phyloP scores from a whole-genome alignment of 495 filamentous ascomycete species.

The Aspergillus indologenus region DNA sequence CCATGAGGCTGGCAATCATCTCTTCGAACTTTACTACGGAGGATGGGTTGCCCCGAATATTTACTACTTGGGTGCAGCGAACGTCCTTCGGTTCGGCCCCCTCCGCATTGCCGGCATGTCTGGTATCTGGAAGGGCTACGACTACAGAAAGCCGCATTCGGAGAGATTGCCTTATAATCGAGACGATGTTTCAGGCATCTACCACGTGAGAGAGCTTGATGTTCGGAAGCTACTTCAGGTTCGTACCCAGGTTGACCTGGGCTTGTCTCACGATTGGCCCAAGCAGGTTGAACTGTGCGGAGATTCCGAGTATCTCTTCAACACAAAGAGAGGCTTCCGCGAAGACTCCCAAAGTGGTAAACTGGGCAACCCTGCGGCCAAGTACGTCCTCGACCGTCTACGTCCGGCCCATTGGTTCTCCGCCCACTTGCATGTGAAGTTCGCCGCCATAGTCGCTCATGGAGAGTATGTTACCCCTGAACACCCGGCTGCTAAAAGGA shows the following conservation, averaged over 20 bases:
- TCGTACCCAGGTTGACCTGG: conserved; percentile 78
- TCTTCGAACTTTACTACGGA: conserved; percentile 91
- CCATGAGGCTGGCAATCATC: conserved; percentile 83
- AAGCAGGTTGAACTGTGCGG: conserved; percentile 72
- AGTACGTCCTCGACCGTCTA: conserved; percentile 73
- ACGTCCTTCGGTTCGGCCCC: conserved; percentile 75
- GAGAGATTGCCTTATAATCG: conserved; percentile 83
- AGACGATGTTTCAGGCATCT: conserved; percentile 71
- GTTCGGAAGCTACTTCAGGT: conserved; percentile 84
- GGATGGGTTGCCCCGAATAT: conserved; percentile 97
- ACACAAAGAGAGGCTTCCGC: conserved; percentile 67
- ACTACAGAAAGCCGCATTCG: conserved; percentile 75
- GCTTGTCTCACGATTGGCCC: conserved; percentile 95
- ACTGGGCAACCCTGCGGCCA: conserved; percentile 75
- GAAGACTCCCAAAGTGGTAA: conserved; percentile 68
- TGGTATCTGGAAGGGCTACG: conserved; percentile 87
- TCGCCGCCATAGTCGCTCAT: conserved; percentile 68
- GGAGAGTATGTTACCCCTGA: conserved; percentile 27
- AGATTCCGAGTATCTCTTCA: conserved; percentile 59
- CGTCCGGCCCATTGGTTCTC: conserved; percentile 89
- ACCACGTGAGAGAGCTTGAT: conserved; percentile 89
- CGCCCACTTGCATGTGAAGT: conserved; percentile 88
- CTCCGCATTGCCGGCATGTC: conserved; percentile 87
- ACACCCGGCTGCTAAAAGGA: conserved; percentile 3
- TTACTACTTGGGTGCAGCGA: conserved; percentile 91